A percentile compares a stretch with the other conserved stretches of the same genome.
phyloP scores from a whole-genome alignment of 1,284 basidiomycete species.

The Meira miltonrushii region DNA sequence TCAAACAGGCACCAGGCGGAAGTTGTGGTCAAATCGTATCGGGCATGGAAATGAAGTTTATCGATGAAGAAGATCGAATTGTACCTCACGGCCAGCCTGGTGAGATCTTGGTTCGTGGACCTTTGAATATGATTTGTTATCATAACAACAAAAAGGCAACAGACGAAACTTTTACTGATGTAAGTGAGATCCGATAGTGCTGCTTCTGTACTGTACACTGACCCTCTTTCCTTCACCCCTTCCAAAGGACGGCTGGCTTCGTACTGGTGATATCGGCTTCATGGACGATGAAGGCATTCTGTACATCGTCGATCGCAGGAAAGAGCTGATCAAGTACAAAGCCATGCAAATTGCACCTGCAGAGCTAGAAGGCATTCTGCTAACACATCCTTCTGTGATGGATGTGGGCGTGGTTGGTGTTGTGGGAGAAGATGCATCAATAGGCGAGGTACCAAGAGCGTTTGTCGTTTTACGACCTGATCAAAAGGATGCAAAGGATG shows the following conservation, averaged over 20 bases:
- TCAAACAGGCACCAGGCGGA: not conserved
- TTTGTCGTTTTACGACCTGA: slow-evolving; percentile 42
- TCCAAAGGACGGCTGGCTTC: slow-evolving; percentile 32
- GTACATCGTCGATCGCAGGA: slow-evolving; percentile 42
- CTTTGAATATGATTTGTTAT: slow-evolving; percentile 64
- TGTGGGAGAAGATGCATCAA: slow-evolving; percentile 22
- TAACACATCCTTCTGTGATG: slow-evolving; percentile 16
- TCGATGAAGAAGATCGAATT: not conserved
- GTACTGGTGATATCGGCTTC: slow-evolving; percentile 42
- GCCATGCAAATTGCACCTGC: slow-evolving; percentile 32
- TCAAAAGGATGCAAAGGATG: slow-evolving; percentile 17
- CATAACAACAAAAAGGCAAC: slow-evolving; percentile 59
- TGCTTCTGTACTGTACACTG: no score
- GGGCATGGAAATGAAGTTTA: not conserved
- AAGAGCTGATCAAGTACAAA: slow-evolving; percentile 44
- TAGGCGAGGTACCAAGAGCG: slow-evolving; percentile 54
- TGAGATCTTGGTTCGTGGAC: slow-evolving; percentile 74
- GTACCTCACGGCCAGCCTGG: slow-evolving; percentile 57
- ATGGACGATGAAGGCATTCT: slow-evolving; percentile 22
- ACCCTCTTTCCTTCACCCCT: no score
- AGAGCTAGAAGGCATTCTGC: slow-evolving; percentile 32
- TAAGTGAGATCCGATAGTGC: no score
- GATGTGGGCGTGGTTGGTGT: slow-evolving; percentile 42
- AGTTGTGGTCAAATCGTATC: not conserved
- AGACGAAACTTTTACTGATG: slow-evolving; percentile 63